Conservation (phyloP, 2,329 filamentous ascomycete species). For the Parastagonospora avenae region DNA sequence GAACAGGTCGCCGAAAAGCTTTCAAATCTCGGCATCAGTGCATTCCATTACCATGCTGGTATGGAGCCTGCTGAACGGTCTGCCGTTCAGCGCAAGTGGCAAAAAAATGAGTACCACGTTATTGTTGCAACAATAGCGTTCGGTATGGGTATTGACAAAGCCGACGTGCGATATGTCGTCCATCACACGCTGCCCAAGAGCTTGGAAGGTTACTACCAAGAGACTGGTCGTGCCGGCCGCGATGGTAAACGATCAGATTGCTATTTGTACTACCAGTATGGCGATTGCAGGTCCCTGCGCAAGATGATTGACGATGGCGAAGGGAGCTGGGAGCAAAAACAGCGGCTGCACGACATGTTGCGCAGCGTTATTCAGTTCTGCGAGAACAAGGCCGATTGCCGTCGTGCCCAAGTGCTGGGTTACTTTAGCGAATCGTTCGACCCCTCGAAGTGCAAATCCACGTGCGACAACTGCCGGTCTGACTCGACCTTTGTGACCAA, state of each 20-base stretch:
- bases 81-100: slow-evolving; percentile 79
- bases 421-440: slow-evolving; percentile 92
- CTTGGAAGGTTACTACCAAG: slow-evolving; percentile 96
- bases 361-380: slow-evolving; percentile 84
- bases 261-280: slow-evolving; percentile 85
- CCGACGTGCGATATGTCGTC: slow-evolving; percentile 94
- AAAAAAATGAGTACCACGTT: slow-evolving; percentile 77
- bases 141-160: slow-evolving; percentile 99
- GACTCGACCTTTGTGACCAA: slow-evolving; percentile 71
- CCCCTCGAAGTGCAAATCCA: slow-evolving; percentile 69
- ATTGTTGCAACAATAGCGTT: slow-evolving; percentile 99
- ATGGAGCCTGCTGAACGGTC: slow-evolving; percentile 72
- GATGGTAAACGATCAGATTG: slow-evolving; percentile 88
- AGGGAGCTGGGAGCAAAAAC: slow-evolving; percentile 77
- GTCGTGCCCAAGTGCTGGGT: slow-evolving; percentile 83
- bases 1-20: slow-evolving; percentile 79
- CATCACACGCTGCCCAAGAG: slow-evolving; percentile 94
- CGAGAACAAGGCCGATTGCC: slow-evolving; percentile 86
- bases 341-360: slow-evolving; percentile 83
- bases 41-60: slow-evolving; percentile 84
- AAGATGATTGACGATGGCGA: slow-evolving; percentile 85
- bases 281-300: slow-evolving; percentile 73
- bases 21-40: slow-evolving; percentile 67
- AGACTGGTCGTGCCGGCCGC: slow-evolving; percentile 91
- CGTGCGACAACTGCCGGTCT: slow-evolving; percentile 89